Evolutionary conservation across 345 rosid species (phyloP), one percentile per base, ranked within the genome.

Genomic region (Salix suchowensis): DNA sequence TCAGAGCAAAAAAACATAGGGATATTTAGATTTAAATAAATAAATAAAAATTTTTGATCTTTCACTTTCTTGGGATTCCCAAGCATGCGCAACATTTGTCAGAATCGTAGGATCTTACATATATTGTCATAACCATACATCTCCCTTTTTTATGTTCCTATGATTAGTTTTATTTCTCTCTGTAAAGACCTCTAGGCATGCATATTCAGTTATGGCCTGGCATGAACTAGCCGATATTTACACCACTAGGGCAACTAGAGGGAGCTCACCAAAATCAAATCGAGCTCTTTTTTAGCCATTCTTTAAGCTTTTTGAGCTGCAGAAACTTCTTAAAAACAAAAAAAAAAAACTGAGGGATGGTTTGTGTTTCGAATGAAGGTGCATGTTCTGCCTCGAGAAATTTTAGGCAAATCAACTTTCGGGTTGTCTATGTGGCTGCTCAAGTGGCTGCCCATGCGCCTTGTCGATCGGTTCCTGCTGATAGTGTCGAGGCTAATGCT

Each of bases 301-400:
- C 66, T 66, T 69, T 19, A 21, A 19, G 24, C 60, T 50, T 60
- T 52, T 32, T 42, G 24, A 36, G 19, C 16, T 37, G 34, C 9
- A 5, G 24, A 24, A 54, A 54, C 13, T 28, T 21, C 8, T 34
- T 34, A 30, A 30, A 30, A 30, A 30, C 32, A 34, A 30, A 2
- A 32, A 34, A 34, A 34, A 34, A 34, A 34, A 34, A 5, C 5
- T 28, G 58, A 2, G 54, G 61, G 28, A 54, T 14, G 44, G 23
- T 5, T 37, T 39, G 26, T 55, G 62, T 58, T 58, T 58, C n/a
- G 62, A 58, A 69, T 74, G 74, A 80, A 94, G 97, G 90, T 94
- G 80, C 98, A 94, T 86, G 89, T 94, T 73, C 85, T 94, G 84
- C 98, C 97, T 18, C 97, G 89, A 80, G 91, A 93, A 87, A 90